A percentile compares a stretch with the other conserved stretches of the same genome.
These are phyloP conservation scores for Sporisorium graminicola DNA, from an alignment of 1,284 basidiomycete genomes.

Conservation along the genomic window DNA sequence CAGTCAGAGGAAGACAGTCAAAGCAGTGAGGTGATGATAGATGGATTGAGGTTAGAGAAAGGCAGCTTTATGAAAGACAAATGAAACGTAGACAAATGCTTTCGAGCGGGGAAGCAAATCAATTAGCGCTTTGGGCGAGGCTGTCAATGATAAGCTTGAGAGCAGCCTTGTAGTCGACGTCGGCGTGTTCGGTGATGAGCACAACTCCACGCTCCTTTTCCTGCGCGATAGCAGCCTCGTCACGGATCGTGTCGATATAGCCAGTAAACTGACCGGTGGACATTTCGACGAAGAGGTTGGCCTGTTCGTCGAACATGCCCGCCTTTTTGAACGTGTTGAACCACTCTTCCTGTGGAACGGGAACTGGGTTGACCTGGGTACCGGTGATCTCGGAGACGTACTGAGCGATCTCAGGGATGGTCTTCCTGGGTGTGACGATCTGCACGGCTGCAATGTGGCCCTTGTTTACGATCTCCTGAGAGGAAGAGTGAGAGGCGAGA, in stretches of 20 bases:
- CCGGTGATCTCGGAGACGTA: constrained; percentile 19
- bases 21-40: not conserved
- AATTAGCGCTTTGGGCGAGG: not conserved
- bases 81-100: not conserved
- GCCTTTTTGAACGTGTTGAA: constrained; percentile 20
- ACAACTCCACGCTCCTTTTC: constrained; percentile 22
- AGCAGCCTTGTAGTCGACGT: constrained; percentile 20
- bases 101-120: not conserved
- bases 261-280: constrained; percentile 4
- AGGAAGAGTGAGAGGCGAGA: constrained; percentile 3
- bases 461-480: not conserved
- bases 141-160: constrained; percentile 12
- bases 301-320: constrained; percentile 18
- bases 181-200: constrained; percentile 16
- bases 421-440: constrained; percentile 18
- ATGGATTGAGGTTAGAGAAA: not conserved
- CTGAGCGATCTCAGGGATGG: constrained; percentile 24
- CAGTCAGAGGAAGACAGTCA: not conserved
- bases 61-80: too few species aligned
- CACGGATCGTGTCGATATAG: constrained; percentile 12
- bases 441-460: constrained; percentile 21
- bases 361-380: constrained; percentile 18
- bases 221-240: constrained; percentile 9
- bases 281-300: constrained; percentile 17
- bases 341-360: constrained; percentile 27